Conservation (phyloP, 768 basidiomycete genomes). For the Asterophora lycoperdoides region DNA sequence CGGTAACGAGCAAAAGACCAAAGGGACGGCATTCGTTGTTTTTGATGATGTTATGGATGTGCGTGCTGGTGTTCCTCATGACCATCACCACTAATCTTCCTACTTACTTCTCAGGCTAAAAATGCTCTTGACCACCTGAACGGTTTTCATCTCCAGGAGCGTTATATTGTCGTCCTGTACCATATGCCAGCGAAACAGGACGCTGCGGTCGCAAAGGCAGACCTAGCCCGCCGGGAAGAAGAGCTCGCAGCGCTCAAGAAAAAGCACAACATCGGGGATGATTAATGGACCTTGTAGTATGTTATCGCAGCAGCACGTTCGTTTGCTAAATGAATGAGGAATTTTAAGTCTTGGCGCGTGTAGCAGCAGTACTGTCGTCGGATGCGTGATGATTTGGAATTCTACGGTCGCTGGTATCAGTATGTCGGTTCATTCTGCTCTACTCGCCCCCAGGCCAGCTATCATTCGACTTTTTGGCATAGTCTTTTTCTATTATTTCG, state of each 20-base stretch:
- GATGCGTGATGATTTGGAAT: not conserved
- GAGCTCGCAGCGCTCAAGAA: constrained; percentile 84
- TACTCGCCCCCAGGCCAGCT: not conserved
- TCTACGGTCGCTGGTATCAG: constrained; percentile 5
- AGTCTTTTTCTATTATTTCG: not conserved
- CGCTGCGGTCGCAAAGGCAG: constrained; percentile 88
- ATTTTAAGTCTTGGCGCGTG: not conserved
- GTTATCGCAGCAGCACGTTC: constrained; percentile 13
- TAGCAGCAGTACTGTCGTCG: not conserved
- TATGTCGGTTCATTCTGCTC: constrained; percentile 5
- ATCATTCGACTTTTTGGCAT: not conserved
- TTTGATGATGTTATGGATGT: constrained; percentile 97
- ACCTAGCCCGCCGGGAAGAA: constrained; percentile 86
- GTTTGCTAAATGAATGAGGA: constrained; percentile 4
- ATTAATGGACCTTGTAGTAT: constrained; percentile 33
- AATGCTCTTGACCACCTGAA: constrained; percentile 96
- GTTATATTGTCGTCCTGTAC: constrained; percentile 96
- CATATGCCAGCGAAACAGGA: constrained; percentile 98
- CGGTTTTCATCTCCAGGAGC: constrained; percentile 96
- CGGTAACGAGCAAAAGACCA: constrained; percentile 88
- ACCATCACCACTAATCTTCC: constrained; percentile 5
- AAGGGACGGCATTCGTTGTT: constrained; percentile 95
- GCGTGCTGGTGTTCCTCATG: constrained; percentile 24
- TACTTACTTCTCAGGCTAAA: constrained; percentile 62
- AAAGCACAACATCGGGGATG: constrained; percentile 80